These are phyloP conservation scores for Stemphylium lycopersici DNA, from an alignment of 2,329 filamentous ascomycete genomes.

Conservation along the genomic window DNA sequence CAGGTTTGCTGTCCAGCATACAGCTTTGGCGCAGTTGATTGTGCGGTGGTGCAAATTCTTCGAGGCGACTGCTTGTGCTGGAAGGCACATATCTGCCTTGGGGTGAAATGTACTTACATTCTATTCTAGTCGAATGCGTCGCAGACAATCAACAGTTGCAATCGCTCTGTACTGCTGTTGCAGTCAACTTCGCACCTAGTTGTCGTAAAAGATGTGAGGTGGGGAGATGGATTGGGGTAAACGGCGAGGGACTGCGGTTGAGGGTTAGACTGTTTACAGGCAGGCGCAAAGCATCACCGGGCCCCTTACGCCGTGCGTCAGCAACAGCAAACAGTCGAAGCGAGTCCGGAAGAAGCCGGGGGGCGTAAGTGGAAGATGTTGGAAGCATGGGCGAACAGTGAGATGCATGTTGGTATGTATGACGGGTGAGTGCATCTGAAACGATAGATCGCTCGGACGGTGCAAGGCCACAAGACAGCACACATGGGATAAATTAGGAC, in stretches of 20 bases:
- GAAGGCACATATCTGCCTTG: background rate
- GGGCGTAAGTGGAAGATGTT: background rate
- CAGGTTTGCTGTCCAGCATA: background rate
- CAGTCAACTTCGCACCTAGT: background rate
- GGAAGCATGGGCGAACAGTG: background rate
- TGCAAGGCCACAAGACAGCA: background rate
- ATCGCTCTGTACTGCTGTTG: background rate
- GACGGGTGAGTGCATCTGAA: conserved; percentile 6
- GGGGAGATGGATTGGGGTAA: background rate
- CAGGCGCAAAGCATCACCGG: conserved; percentile 18
- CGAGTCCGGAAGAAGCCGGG: background rate
- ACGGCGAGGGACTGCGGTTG: background rate
- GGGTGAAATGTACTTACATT: conserved; percentile 9
- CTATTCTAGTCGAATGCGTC: background rate
- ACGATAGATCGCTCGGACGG: background rate
- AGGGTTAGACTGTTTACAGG: conserved; percentile 10
- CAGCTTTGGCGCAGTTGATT: background rate
- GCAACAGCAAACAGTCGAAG: conserved; percentile 8
- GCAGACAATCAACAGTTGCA: background rate
- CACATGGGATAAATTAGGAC: background rate
- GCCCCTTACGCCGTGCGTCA: conserved; percentile 9
- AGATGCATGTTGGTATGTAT: background rate
- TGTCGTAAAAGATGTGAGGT: conserved; percentile 5
- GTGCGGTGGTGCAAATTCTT: background rate
- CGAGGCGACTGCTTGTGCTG: background rate